Percentiles rank a stretch among this genome's conserved stretches.
These are phyloP conservation scores for Chaetomiaceae sp. DNA, from an alignment of 2,329 filamentous ascomycete genomes.

Conservation along the genomic window DNA sequence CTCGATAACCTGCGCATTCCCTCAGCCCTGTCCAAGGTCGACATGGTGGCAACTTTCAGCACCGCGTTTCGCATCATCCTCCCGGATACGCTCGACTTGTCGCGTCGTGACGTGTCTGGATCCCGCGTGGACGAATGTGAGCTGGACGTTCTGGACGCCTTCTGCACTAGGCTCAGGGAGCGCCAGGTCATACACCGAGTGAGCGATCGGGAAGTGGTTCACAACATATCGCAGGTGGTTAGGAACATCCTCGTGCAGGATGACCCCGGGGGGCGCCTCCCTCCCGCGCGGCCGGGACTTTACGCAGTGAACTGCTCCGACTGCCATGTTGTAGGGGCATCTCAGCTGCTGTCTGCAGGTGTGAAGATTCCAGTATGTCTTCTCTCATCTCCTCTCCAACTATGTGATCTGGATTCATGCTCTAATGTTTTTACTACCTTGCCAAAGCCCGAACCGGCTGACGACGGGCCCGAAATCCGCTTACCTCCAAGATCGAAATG, in stretches of 20 bases:
- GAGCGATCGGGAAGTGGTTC: constrained; percentile 35
- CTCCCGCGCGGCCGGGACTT: constrained; percentile 27
- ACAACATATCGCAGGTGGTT: constrained; percentile 32
- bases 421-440: no score
- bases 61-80: constrained; percentile 33
- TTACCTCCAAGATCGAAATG: constrained; percentile 30
- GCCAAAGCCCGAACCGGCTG: constrained; percentile 3
- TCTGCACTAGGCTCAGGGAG: constrained; percentile 30
- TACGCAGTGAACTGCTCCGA: constrained; percentile 33
- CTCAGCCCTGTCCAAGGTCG: constrained; percentile 29
- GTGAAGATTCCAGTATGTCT: constrained; percentile 24
- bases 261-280: constrained; percentile 29
- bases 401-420: no score
- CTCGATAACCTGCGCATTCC: constrained; percentile 33
- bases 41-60: constrained; percentile 32
- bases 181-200: constrained; percentile 33
- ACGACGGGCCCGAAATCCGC: not conserved
- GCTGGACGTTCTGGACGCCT: constrained; percentile 32
- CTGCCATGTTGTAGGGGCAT: constrained; percentile 33
- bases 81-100: constrained; percentile 32
- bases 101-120: constrained; percentile 22
- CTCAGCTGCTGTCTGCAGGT: constrained; percentile 28
- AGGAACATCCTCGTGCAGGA: constrained; percentile 31
- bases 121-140: constrained; percentile 29
- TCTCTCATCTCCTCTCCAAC: no score